Evolutionary conservation across 306 rosid genomes (phyloP).

Genomic region (Dicorynia guianensis): DNA sequence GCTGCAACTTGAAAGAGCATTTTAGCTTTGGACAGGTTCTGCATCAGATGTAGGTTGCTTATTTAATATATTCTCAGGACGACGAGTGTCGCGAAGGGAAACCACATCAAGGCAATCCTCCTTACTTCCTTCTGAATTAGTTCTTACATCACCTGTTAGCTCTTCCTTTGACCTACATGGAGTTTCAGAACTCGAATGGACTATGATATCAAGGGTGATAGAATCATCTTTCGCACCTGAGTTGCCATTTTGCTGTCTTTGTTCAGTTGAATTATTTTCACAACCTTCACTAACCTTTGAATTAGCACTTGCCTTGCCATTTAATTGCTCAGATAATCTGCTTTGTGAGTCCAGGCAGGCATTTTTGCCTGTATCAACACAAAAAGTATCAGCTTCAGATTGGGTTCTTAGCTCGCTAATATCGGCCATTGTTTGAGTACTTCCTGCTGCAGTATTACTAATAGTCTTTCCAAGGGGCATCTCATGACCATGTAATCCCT

Average conservation of each 20-base stretch:
- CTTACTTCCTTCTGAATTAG: slow-evolving; percentile 43
- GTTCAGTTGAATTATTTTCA: slow-evolving; percentile 38
- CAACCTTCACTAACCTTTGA: slow-evolving; percentile 37
- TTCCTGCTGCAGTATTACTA: slow-evolving; percentile 53
- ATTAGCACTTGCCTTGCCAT: slow-evolving; percentile 41
- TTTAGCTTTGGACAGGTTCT: slow-evolving; percentile 57
- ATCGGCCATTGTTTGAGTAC: slow-evolving; percentile 31
- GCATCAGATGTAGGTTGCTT: slow-evolving; percentile 52
- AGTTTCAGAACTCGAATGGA: slow-evolving; percentile 36
- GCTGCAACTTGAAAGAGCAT: slow-evolving; percentile 37
- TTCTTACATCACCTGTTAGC: slow-evolving; percentile 39
- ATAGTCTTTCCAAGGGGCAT: slow-evolving; percentile 62
- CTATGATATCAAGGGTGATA: slow-evolving; percentile 22
- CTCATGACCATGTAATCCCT: slow-evolving; percentile 83
- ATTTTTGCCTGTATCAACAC: slow-evolving; percentile 33
- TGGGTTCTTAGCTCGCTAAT: slow-evolving; percentile 44
- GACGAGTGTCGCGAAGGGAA: slow-evolving; percentile 32
- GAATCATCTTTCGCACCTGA: slow-evolving; percentile 23
- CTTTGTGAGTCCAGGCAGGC: slow-evolving; percentile 40
- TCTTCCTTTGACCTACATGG: slow-evolving; percentile 40
- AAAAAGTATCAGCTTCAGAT: slow-evolving; percentile 38
- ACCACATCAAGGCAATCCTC: slow-evolving; percentile 35
- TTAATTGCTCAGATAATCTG: slow-evolving; percentile 43
- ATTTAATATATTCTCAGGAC: slow-evolving; percentile 38
- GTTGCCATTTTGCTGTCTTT: slow-evolving; percentile 44